Evolutionary conservation across 371 early-diverging fungal genomes (phyloP).

Genomic region (Rhizopus stolonifer): DNA sequence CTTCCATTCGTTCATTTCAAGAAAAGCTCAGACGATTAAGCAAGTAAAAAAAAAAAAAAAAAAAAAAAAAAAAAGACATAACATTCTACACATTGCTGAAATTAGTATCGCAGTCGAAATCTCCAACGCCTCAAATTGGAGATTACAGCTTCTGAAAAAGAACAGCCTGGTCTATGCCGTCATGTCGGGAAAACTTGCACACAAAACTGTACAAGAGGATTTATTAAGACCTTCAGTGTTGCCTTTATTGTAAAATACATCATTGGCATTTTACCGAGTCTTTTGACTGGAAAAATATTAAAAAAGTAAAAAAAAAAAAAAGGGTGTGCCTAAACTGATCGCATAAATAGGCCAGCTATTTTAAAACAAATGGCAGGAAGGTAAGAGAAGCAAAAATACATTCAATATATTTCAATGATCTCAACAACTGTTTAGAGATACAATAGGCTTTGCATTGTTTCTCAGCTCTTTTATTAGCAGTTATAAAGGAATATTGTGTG

Average conservation of each 20-base stretch:
- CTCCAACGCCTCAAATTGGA: conserved; percentile 55
- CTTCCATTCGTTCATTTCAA: conserved; percentile 70
- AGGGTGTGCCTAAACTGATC: not conserved
- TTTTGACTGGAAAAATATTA: conserved; percentile 66
- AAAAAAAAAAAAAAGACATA: no score
- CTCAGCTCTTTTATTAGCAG: conserved; percentile 74
- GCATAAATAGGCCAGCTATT: conserved; percentile 42
- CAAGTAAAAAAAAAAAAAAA: conserved; percentile 40
- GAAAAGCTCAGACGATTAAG: conserved; percentile 65
- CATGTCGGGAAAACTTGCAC: conserved; percentile 77
- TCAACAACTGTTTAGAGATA: conserved; percentile 52
- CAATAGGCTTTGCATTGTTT: conserved; percentile 78
- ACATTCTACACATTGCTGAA: no score
- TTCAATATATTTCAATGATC: not conserved
- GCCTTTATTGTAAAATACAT: conserved; percentile 74
- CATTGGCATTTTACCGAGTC: conserved; percentile 68
- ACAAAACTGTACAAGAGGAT: conserved; percentile 73
- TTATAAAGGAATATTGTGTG: conserved; percentile 80
- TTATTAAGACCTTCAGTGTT: conserved; percentile 71
- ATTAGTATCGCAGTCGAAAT: conserved; percentile 67
- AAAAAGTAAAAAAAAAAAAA: conserved; percentile 45
- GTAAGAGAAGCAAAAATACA: conserved; percentile 17
- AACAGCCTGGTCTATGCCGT: conserved; percentile 49
- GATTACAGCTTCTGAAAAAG: conserved; percentile 31
- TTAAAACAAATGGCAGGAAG: conserved; percentile 60